phyloP scores from a whole-genome alignment of 306 rosid species.

The Medicago ruthenica region DNA sequence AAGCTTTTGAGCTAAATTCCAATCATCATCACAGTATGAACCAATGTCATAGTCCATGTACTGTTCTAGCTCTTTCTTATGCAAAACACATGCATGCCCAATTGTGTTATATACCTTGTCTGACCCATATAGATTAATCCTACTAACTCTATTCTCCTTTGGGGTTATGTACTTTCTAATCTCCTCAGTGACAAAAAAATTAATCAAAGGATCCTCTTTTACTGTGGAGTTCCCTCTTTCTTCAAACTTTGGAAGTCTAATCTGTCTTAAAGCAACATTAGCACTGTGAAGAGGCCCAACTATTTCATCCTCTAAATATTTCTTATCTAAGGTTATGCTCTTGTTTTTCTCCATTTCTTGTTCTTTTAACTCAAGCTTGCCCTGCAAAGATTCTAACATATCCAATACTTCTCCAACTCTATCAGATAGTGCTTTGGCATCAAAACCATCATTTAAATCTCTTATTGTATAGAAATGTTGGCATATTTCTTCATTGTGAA shows the following conservation, averaged over 20 bases:
- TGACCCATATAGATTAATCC: constrained; percentile 63
- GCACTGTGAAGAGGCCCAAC: constrained; percentile 79
- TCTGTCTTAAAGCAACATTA: constrained; percentile 73
- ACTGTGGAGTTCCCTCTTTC: constrained; percentile 53
- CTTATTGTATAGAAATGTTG: constrained; percentile 52
- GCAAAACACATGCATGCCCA: constrained; percentile 85
- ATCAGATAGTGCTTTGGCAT: constrained; percentile 60
- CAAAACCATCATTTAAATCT: constrained; percentile 59
- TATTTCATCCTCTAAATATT: constrained; percentile 71
- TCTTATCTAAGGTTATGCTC: constrained; percentile 46
- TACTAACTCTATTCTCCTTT: constrained; percentile 71
- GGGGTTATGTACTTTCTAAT: constrained; percentile 89
- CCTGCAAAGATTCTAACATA: constrained; percentile 67
- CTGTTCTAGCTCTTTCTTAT: constrained; percentile 70
- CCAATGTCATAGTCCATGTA: constrained; percentile 95
- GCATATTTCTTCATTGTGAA: constrained; percentile 68
- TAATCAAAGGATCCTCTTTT: constrained; percentile 82
- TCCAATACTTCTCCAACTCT: constrained; percentile 70
- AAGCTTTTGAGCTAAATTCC: constrained; percentile 84
- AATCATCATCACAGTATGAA: constrained; percentile 93
- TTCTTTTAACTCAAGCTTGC: constrained; percentile 66
- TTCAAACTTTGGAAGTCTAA: constrained; percentile 63
- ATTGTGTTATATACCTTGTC: constrained; percentile 77
- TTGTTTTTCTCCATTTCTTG: constrained; percentile 70
- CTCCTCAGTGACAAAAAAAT: constrained; percentile 77